These are phyloP conservation scores for Apiospora koreana DNA, from an alignment of 2,329 filamentous ascomycete species.

Conservation along the genomic window DNA sequence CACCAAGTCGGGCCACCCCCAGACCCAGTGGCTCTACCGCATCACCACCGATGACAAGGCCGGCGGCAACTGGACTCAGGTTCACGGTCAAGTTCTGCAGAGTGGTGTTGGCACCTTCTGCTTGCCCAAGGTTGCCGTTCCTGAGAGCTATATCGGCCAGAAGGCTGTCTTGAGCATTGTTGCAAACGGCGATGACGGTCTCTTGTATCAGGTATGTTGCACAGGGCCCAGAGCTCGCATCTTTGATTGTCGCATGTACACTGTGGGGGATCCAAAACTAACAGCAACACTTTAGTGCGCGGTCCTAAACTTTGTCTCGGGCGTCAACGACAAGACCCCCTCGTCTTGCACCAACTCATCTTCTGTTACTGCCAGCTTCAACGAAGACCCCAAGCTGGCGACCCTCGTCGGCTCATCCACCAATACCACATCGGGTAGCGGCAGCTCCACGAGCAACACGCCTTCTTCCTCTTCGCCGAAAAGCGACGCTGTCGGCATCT, in stretches of 20 bases:
- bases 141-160: constrained; percentile 52
- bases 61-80: constrained; percentile 52
- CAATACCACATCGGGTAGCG: not conserved
- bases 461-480: not conserved
- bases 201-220: constrained; percentile 54
- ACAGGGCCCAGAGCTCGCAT: not conserved
- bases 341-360: constrained; percentile 38
- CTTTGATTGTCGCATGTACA: not conserved
- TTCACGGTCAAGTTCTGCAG: constrained; percentile 56
- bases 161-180: constrained; percentile 57
- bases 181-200: constrained; percentile 53
- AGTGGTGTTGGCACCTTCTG: constrained; percentile 57
- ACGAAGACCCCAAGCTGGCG: not conserved
- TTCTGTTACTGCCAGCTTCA: not conserved
- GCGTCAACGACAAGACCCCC: constrained; percentile 30
- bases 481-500: not conserved
- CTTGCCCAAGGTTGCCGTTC: constrained; percentile 48
- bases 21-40: constrained; percentile 59
- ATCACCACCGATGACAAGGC: constrained; percentile 53
- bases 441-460: not conserved
- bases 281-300: constrained; percentile 44
- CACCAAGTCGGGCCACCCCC: constrained; percentile 49
- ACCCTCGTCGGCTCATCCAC: not conserved
- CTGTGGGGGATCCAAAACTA: not conserved
- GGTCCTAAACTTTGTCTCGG: constrained; percentile 55